A percentile compares a stretch with the other conserved stretches of the same genome.
Evolutionary conservation across 1,139 yeast genomes (phyloP).

Genomic region (Nakaseomyces glabratus): DNA sequence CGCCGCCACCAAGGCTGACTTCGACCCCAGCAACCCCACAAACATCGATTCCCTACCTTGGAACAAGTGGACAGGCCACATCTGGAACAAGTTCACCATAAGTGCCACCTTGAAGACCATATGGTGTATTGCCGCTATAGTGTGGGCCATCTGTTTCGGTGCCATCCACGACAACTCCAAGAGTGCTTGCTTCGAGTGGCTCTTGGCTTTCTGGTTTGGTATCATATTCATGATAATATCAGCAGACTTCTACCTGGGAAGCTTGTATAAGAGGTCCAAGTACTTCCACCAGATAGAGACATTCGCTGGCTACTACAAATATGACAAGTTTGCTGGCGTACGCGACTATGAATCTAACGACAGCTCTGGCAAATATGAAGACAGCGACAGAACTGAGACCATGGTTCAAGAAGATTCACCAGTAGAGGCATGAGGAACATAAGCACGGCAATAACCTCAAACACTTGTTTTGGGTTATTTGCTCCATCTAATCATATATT

Average conservation of each 20-base stretch:
- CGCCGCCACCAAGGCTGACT: slow-evolving; percentile 10
- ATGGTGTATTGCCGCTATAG: slow-evolving; percentile 64
- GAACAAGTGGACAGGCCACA: slow-evolving; percentile 30
- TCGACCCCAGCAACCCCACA: slow-evolving; percentile 2
- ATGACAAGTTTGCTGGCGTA: slow-evolving; percentile 12
- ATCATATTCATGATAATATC: slow-evolving; percentile 56
- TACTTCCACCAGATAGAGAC: slow-evolving; percentile 24
- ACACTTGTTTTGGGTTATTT: no score
- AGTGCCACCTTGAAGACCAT: slow-evolving; percentile 46
- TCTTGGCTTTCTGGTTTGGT: slow-evolving; percentile 73
- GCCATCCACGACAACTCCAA: slow-evolving; percentile 37
- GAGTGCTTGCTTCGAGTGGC: slow-evolving; percentile 67
- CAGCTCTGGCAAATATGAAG: no score
- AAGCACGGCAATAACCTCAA: no score
- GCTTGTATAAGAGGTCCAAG: slow-evolving; percentile 24
- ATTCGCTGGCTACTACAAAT: slow-evolving; percentile 26
- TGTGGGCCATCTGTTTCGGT: slow-evolving; percentile 62
- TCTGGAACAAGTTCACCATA: slow-evolving; percentile 37
- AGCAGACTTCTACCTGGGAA: slow-evolving; percentile 62
- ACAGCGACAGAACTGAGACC: background rate
- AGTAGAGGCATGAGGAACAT: no score
- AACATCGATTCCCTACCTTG: slow-evolving; percentile 32
- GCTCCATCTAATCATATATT: no score
- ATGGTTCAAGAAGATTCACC: no score
- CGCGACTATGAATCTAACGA: no score